Conservation (phyloP, 306 rosid species). For the Pyrus bretschneideri region DNA sequence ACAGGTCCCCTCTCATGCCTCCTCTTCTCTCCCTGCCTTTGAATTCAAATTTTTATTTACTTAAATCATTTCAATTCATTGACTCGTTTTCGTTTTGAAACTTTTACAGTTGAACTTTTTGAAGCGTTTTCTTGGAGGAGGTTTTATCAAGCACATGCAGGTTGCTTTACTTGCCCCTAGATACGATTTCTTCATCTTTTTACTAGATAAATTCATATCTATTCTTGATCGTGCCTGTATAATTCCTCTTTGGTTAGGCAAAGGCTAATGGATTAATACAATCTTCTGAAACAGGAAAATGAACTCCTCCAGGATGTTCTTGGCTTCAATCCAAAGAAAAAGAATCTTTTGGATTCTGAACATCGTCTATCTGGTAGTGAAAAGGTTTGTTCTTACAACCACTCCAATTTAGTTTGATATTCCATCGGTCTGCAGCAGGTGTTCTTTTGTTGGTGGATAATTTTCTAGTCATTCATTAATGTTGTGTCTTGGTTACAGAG, state of each 20-base stretch:
- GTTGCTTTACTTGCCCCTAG: constrained; percentile 24
- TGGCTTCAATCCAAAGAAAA: constrained; percentile 70
- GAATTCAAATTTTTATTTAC: not conserved
- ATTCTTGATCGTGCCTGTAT: not conserved
- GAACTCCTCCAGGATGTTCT: constrained; percentile 80
- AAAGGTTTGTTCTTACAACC: constrained; percentile 42
- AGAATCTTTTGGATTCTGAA: constrained; percentile 29
- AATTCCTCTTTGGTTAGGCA: not conserved
- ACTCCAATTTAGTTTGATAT: not conserved
- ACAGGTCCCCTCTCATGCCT: constrained; percentile 44
- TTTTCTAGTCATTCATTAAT: not conserved
- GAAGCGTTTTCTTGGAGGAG: constrained; percentile 87
- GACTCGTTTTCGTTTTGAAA: not conserved
- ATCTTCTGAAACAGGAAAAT: constrained; percentile 55
- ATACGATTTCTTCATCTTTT: not conserved
- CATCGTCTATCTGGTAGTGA: constrained; percentile 64
- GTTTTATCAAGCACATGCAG: constrained; percentile 93
- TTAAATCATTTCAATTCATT: not conserved
- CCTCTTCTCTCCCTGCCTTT: not conserved
- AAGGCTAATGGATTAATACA: not conserved
- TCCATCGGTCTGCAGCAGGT: not conserved
- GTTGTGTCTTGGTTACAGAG: constrained; percentile 42
- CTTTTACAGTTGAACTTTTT: constrained; percentile 63
- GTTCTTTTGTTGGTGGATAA: not conserved
- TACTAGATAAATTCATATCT: not conserved